Conservation (phyloP, 176 grass and related monocot genomes). For the Luzula sylvatica region DNA sequence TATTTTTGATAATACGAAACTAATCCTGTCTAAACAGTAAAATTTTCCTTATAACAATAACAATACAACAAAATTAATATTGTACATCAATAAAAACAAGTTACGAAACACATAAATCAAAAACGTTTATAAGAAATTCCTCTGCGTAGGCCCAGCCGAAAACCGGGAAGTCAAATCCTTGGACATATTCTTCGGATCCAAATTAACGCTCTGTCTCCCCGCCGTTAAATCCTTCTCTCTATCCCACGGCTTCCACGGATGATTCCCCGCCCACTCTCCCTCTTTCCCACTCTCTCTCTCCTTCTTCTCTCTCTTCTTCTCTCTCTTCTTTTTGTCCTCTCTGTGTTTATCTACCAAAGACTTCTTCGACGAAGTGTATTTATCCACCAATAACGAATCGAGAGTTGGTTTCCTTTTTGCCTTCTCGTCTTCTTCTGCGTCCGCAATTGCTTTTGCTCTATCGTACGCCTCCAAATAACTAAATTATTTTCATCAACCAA, state of each 20-base stretch:
- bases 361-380: constrained; percentile 59
- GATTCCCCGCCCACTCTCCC: constrained; percentile 76
- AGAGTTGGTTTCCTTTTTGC: constrained; percentile 10
- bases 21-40: no score
- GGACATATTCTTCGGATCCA: constrained; percentile 55
- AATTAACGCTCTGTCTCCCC: constrained; percentile 54
- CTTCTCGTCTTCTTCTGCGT: constrained; percentile 39
- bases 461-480: constrained; percentile 95
- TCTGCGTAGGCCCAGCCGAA: constrained; percentile 56
- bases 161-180: constrained; percentile 72
- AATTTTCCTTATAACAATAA: no score
- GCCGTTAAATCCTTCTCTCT: constrained; percentile 81
- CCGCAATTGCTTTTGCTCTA: constrained; percentile 70
- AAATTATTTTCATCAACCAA: neutral
- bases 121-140: constrained; percentile 59
- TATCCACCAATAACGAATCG: constrained; percentile 69
- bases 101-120: neutral
- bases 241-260: constrained; percentile 98
- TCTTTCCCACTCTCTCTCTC: constrained; percentile 18
- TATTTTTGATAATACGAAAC: no score
- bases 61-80: no score
- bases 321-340: constrained; percentile 49
- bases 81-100: no score
- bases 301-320: constrained; percentile 54
- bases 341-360: constrained; percentile 75